Percentiles rank a stretch among this genome's conserved stretches.
phyloP scores from a whole-genome alignment of 1,284 basidiomycete species.

The Melanopsichium pennsylvanicum region DNA sequence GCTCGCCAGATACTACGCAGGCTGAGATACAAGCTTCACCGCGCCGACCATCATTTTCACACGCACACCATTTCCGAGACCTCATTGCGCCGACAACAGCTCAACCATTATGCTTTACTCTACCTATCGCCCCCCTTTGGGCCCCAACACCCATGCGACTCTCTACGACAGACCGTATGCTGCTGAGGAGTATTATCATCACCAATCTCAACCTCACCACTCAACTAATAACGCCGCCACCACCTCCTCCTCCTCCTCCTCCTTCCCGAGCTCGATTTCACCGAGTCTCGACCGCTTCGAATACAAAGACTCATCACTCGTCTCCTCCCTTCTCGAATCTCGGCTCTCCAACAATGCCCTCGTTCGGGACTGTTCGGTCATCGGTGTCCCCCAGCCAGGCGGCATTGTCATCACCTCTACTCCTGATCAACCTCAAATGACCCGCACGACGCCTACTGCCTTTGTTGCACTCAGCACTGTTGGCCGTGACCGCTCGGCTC shows the following conservation, averaged over 20 bases:
- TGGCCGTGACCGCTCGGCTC: conserved; percentile 25
- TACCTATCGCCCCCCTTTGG: conserved; percentile 14
- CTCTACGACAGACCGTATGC: conserved; percentile 5
- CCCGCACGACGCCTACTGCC: conserved; percentile 11
- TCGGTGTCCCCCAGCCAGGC: conserved; percentile 19
- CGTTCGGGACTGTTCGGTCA: conserved; percentile 40
- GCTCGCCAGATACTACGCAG: too few relatives aligned
- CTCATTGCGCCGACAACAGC: too few relatives aligned
- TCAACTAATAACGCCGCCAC: neutral
- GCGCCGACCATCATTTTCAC: too few relatives aligned
- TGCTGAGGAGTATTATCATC: conserved; percentile 1
- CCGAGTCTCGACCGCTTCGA: conserved; percentile 24
- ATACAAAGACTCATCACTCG: conserved; percentile 8
- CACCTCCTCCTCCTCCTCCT: neutral
- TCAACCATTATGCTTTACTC: conserved; percentile 36
- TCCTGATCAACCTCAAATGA: neutral
- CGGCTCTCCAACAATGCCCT: conserved; percentile 18
- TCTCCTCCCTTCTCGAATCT: conserved; percentile 18
- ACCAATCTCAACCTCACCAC: neutral
- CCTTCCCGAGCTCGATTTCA: conserved; percentile 1
- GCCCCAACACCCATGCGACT: neutral
- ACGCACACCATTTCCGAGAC: too few relatives aligned
- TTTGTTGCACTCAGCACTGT: conserved; percentile 32
- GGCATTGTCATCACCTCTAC: conserved; percentile 12
- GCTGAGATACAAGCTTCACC: too few relatives aligned